A percentile compares a stretch with the other conserved stretches of the same genome.
Conservation (phyloP, 78 protist species). For the Cavenderia fasciculata region DNA sequence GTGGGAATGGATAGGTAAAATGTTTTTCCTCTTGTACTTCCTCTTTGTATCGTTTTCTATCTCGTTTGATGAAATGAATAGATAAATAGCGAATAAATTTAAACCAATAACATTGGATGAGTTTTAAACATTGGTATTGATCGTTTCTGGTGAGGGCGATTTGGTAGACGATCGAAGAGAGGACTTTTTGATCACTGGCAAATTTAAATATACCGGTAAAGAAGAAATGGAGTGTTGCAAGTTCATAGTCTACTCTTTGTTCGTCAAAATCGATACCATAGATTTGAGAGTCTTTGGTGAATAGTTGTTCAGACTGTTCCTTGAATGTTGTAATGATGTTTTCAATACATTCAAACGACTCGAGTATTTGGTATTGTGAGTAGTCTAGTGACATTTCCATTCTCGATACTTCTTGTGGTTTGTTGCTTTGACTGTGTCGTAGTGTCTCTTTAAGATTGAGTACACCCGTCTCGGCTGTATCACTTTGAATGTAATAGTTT, state of each 20-base stretch:
- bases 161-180: not conserved
- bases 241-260: not conserved
- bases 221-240: not conserved
- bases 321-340: not conserved
- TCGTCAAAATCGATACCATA: too few species aligned
- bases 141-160: not conserved
- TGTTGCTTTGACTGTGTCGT: not conserved
- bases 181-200: slow-evolving; percentile 19
- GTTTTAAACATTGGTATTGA: not conserved
- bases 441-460: not conserved
- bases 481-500: slow-evolving; percentile 1
- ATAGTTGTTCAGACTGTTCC: too few species aligned
- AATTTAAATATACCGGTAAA: slow-evolving; percentile 10
- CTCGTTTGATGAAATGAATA: too few species aligned
- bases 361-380: slow-evolving; percentile 8
- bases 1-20: too few species aligned
- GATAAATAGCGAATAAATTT: too few species aligned
- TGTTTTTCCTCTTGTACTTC: too few species aligned
- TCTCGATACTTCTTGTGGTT: not conserved
- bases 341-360: slow-evolving; percentile 6
- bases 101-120: too few species aligned
- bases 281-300: too few species aligned
- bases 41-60: too few species aligned
- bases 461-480: not conserved
- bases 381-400: slow-evolving; percentile 16